Evolutionary conservation across 768 basidiomycete genomes (phyloP).

Genomic region (Filobasidium floriforme): DNA sequence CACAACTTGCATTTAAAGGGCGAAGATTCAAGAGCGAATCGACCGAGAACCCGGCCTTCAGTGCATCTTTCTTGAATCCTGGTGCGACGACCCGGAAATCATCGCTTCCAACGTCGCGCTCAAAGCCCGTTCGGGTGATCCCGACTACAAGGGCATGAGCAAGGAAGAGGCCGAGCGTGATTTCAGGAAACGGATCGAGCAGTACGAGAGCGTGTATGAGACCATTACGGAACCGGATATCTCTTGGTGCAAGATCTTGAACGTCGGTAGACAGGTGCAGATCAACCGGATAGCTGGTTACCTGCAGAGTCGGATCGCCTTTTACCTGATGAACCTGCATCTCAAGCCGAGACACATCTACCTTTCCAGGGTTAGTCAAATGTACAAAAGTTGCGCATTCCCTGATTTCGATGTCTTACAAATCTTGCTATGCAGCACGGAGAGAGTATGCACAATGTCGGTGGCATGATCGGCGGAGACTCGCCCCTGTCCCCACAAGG

Average conservation of each 20-base stretch:
- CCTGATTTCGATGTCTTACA: neutral
- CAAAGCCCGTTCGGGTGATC: slow-evolving; percentile 93
- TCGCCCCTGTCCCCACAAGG: slow-evolving; percentile 77
- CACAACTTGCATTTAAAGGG: slow-evolving; percentile 48
- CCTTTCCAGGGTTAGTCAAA: slow-evolving; percentile 69
- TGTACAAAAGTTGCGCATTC: neutral
- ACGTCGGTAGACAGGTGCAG: slow-evolving; percentile 84
- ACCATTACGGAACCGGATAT: slow-evolving; percentile 85
- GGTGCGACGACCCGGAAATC: slow-evolving; percentile 86
- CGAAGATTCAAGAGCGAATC: slow-evolving; percentile 75
- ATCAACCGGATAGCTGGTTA: slow-evolving; percentile 81
- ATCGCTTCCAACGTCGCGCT: slow-evolving; percentile 94
- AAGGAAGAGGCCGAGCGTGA: slow-evolving; percentile 78
- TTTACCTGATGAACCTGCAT: slow-evolving; percentile 97
- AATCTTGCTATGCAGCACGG: slow-evolving; percentile 61
- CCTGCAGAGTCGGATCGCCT: slow-evolving; percentile 90
- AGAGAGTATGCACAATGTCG: slow-evolving; percentile 92
- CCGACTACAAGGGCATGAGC: slow-evolving; percentile 87
- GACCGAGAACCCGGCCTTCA: slow-evolving; percentile 76
- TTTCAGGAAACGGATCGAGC: slow-evolving; percentile 80
- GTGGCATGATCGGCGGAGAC: slow-evolving; percentile 97
- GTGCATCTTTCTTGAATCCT: slow-evolving; percentile 87
- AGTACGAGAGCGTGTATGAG: slow-evolving; percentile 93
- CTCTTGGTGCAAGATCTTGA: slow-evolving; percentile 82
- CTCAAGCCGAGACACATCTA: slow-evolving; percentile 94